Evolutionary conservation across 148 eudicot genomes (phyloP).

Genomic region (Pouteria glomerata): DNA sequence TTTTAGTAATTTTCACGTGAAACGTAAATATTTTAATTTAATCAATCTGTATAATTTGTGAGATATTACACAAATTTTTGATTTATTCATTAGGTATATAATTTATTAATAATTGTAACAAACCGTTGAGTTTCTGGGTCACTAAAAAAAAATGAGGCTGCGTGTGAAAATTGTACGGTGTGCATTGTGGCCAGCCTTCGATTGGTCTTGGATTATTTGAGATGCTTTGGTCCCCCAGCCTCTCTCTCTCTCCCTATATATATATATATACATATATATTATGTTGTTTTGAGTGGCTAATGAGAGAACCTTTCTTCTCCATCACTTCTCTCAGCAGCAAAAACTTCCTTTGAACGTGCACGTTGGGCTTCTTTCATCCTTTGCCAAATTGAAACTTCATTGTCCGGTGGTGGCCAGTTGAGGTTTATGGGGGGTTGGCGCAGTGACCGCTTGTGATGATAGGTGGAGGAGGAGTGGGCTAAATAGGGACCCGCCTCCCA

Average conservation of each 20-base stretch:
- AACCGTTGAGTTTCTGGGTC: no score
- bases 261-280: not conserved
- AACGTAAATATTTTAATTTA: no score
- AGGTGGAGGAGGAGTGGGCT: not conserved
- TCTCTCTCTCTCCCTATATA: not conserved
- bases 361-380: constrained; percentile 20
- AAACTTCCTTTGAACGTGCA: constrained; percentile 12
- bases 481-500: constrained; percentile 1
- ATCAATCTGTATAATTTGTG: no score
- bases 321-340: not conserved
- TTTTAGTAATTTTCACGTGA: no score
- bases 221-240: constrained; percentile 23
- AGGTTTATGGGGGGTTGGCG: not conserved
- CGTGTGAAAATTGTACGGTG: constrained; percentile 21
- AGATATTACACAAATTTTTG: no score
- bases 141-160: no score
- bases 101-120: no score
- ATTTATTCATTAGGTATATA: no score
- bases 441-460: constrained; percentile 5
- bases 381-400: constrained; percentile 21
- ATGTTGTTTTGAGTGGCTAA: not conserved
- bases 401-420: not conserved
- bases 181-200: constrained; percentile 22
- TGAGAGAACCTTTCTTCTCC: not conserved
- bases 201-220: constrained; percentile 21